These are phyloP conservation scores for Tetragonia tetragonoides DNA, from an alignment of 148 eudicot genomes.

Conservation along the genomic window DNA sequence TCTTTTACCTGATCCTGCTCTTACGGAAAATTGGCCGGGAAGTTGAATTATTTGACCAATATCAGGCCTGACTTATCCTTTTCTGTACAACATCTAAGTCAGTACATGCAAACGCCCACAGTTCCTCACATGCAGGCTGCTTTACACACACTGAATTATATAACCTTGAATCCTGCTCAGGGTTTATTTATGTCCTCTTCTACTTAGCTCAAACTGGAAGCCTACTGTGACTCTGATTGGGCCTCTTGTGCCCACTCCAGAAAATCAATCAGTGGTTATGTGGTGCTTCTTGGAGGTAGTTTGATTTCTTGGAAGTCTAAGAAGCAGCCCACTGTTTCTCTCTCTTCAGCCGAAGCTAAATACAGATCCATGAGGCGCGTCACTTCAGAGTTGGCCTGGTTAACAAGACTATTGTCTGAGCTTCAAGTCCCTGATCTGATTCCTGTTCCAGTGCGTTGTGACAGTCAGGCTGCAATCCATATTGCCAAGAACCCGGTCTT, in stretches of 20 bases:
- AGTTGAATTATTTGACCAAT: not conserved
- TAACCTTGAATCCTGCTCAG: not conserved
- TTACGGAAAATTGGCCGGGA: not conserved
- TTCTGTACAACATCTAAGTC: too few relatives aligned
- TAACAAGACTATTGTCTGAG: not conserved
- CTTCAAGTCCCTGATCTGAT: too few relatives aligned
- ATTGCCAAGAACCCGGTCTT: too few relatives aligned
- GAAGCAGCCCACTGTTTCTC: not conserved
- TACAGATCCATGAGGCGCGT: not conserved
- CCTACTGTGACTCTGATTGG: not conserved
- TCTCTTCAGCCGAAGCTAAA: not conserved
- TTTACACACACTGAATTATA: not conserved
- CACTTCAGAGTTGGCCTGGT: not conserved
- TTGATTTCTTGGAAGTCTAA: not conserved
- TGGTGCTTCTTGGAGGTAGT: not conserved
- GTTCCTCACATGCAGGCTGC: not conserved
- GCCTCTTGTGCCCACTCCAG: not conserved
- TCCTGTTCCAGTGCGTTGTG: too few relatives aligned
- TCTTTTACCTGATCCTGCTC: not conserved
- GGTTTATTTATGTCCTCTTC: not conserved
- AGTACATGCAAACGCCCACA: not conserved
- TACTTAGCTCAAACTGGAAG: not conserved
- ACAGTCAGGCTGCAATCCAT: too few relatives aligned
- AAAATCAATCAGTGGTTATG: not conserved
- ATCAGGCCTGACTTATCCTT: not conserved